These are phyloP conservation scores for Jatropha multifida DNA, from an alignment of 441 rosid genomes.

Conservation along the genomic window DNA sequence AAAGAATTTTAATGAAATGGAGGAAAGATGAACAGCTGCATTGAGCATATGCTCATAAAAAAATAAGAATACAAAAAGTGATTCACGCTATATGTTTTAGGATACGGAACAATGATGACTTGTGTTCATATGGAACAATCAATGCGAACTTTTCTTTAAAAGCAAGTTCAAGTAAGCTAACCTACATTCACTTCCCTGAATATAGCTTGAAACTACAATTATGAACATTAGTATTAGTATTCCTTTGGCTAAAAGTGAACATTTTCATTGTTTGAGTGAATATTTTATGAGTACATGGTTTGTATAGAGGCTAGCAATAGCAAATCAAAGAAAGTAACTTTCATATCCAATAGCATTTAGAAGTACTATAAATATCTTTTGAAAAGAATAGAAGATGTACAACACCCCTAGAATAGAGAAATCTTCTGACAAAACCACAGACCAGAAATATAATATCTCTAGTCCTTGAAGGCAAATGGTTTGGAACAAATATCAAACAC, in stretches of 20 bases:
- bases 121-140: too few species aligned
- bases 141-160: too few species aligned
- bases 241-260: neutral
- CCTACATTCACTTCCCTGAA: too few species aligned
- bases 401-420: neutral
- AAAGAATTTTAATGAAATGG: too few species aligned
- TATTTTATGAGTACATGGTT: constrained; percentile 17
- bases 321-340: neutral
- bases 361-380: neutral
- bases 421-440: neutral
- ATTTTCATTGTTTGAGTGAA: neutral
- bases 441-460: neutral
- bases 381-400: too few species aligned
- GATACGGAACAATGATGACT: too few species aligned
- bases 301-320: neutral
- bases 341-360: neutral
- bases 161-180: too few species aligned
- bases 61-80: too few species aligned
- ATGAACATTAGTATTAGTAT: neutral
- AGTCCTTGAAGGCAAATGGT: too few species aligned
- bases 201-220: neutral
- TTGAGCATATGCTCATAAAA: too few species aligned
- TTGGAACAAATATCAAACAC: neutral
- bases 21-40: too few species aligned
- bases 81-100: too few species aligned